Base-by-base conservation (phyloP, 2,329 filamentous ascomycete genomes). In the Colletotrichum viniferum region DNA sequence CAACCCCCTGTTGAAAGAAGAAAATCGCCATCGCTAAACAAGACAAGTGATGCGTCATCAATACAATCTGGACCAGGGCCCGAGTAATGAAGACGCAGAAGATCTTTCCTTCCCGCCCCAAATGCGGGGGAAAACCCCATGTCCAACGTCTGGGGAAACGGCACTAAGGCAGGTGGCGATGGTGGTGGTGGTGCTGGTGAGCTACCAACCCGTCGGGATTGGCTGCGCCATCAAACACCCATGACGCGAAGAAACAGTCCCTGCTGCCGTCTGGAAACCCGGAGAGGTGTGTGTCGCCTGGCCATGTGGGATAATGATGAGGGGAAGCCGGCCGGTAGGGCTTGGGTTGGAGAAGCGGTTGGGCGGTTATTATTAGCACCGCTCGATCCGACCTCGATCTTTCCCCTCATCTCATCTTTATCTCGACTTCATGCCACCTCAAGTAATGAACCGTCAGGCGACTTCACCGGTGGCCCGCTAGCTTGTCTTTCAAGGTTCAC, bases 231-330 rank as follows among this genome's bases (percentile, higher is more conserved):
- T 30, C 24, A 32, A 21, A 24, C 24, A 30, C 65, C 65, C 24
- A 58, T 56, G 65, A 21, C 65, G 30, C 30, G 52, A 28, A 21
- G 48, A 36, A 7, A 68, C 65, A 58, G 32, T 32, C 48, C 38
- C 28, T 66, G 63, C 26, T 55, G n/a, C 34, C 32, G 32, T 60
- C 52, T 68, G 52, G 65, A 43, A 68, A 60, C 52, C 32, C 5
- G 52, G 32, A 36, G 10, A 68, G 67, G 52, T 65, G 55, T 67
- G 69, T 70, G 71, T 65, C 55, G 71, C 69, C 58, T 68, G 72
- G 61, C 74, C 28, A 74, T 71, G 74, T 63, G 56, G 38, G 66
- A 72, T 38, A 52, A 67, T 60, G 69, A 74, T 69, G 63, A 69
- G 76, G 76, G 72, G 32, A 30, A 58, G 26, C n/a, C n/a, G n/a